These are phyloP conservation scores for Rubia peregrina DNA, from an alignment of 305 asterid species.

Conservation along the genomic window DNA sequence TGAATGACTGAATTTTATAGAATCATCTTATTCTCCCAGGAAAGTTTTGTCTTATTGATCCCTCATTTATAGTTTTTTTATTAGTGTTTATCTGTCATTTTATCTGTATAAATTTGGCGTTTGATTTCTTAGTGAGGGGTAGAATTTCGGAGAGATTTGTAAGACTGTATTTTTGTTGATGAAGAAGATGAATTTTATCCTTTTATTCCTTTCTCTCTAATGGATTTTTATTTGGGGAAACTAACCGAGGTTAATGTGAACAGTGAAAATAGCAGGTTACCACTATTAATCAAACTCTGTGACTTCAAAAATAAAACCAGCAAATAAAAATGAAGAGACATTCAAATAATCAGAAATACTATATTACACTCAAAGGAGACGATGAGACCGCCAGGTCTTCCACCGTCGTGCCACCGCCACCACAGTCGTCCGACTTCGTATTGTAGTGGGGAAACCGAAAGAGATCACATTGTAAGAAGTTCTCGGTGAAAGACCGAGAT, in stretches of 20 bases:
- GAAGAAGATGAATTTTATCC: neutral
- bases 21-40: neutral
- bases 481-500: constrained; percentile 41
- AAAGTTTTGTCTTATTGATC: neutral
- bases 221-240: neutral
- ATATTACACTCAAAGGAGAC: neutral
- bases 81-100: constrained; percentile 1
- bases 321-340: constrained; percentile 52
- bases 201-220: neutral
- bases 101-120: neutral
- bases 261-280: constrained; percentile 12
- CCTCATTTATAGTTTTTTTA: neutral
- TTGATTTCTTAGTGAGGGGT: neutral
- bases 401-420: constrained; percentile 45
- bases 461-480: constrained; percentile 76
- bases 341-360: neutral
- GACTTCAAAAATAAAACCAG: constrained; percentile 12
- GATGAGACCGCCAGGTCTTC: constrained; percentile 34
- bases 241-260: constrained; percentile 16
- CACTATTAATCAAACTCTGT: too few relatives aligned
- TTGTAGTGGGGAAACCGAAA: constrained; percentile 89
- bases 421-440: constrained; percentile 51
- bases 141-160: neutral
- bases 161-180: neutral
- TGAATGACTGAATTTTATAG: neutral